phyloP scores from a whole-genome alignment of 1,284 basidiomycete species.

The Ganoderma boninense region DNA sequence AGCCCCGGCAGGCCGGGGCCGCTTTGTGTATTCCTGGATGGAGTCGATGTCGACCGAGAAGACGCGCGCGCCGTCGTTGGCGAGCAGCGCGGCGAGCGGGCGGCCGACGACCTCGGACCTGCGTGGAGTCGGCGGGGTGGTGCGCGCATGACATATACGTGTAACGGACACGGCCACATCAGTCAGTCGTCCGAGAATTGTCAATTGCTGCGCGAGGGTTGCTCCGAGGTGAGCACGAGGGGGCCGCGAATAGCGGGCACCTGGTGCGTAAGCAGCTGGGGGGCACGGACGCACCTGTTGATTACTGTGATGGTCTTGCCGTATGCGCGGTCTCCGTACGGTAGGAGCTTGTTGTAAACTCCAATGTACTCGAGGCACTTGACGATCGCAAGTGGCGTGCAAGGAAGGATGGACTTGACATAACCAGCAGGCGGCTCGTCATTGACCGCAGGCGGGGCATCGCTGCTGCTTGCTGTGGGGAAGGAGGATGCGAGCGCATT shows the following conservation, averaged over 20 bases:
- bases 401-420: conserved; percentile 95
- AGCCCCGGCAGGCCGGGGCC: conserved; percentile 64
- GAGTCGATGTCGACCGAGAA: conserved; percentile 96
- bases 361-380: conserved; percentile 93
- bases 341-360: conserved; percentile 92
- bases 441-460: conserved; percentile 48
- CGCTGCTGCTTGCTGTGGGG: conserved; percentile 38
- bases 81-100: conserved; percentile 91
- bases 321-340: conserved; percentile 95
- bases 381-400: conserved; percentile 96
- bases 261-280: neutral
- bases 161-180: neutral
- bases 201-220: neutral
- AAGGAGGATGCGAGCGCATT: conserved; percentile 63
- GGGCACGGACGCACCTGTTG: conserved; percentile 70
- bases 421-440: conserved; percentile 81
- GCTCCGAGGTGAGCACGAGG: neutral
- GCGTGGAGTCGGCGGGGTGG: no score
- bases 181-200: neutral
- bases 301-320: conserved; percentile 95
- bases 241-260: neutral
- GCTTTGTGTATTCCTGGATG: conserved; percentile 93
- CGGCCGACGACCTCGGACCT: conserved; percentile 97
- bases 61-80: conserved; percentile 96
- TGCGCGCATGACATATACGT: no score